Base-by-base conservation (phyloP, 2,329 filamentous ascomycete species). In the Paecilomyces variotii region DNA sequence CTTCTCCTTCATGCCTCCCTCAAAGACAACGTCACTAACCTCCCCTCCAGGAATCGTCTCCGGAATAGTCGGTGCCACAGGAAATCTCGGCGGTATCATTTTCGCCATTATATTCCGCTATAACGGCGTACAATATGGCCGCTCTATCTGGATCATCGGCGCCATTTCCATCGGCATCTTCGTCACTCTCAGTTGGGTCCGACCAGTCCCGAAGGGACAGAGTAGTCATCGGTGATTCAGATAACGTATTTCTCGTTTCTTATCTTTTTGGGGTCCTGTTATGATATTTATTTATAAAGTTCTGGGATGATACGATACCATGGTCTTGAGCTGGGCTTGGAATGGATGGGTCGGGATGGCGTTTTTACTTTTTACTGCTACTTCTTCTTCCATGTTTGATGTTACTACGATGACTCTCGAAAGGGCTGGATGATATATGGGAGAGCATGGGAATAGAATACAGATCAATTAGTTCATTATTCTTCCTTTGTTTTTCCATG, bases 31-130 rank as follows among this genome's bases (percentile, higher is more conserved):
- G 28, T 26, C 27, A 27, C 45, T 45, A 25, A 6, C 49, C 11
- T 35, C 24, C 55, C 58, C 27, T 54, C 28, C 25, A 78, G 78
- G 76, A 60, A 79, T 85, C 58, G 82, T 96, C 5, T 89, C 87
- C 0, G 91, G 91, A 11, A 78, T 89, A 35, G 87, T 90, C 0
- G 92, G 92, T 9, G 91, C 88, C 0, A 80, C 83, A 7, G 91
- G 92, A 0, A 97, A 96, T 68, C 73, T 96, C 9, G 92, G 92
- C 3, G 92, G 92, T 11, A 85, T 96, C 56, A 73, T 95, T 54
- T 96, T 94, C 68, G 88, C 90, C 24, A 84, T 95, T 69, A 84
- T 91, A 68, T 96, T 93, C 79, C 80, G 90, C 55, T 94, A 92
- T 74, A 79, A 83, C 54, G 85, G 84, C 4, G 83, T 76, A 1